Conservation (phyloP, 73 alveolate species). For the Tetrahymena thermophila region DNA sequence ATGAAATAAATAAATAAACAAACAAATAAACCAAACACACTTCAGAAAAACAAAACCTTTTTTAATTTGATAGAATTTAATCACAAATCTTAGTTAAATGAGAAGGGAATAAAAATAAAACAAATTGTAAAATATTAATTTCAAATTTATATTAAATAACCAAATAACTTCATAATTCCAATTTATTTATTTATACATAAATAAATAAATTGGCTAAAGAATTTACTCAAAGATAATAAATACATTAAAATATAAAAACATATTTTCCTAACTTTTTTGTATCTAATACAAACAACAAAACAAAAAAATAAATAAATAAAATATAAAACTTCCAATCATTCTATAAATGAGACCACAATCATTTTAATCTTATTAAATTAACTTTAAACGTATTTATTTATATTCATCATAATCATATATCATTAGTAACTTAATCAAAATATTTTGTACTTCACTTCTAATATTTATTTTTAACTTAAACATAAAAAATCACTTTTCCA, state of each 20-base stretch:
- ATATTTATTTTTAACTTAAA: background rate
- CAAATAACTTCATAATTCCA: background rate
- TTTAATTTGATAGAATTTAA: too few species aligned
- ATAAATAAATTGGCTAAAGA: background rate
- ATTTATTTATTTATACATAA: too few species aligned
- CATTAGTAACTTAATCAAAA: background rate
- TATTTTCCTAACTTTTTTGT: background rate
- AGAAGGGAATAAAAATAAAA: too few species aligned
- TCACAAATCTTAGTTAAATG: too few species aligned
- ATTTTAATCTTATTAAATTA: background rate
- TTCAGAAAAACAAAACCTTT: background rate
- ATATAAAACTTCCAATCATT: background rate
- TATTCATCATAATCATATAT: background rate
- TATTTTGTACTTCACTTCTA: background rate
- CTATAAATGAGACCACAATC: background rate
- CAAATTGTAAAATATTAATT: too few species aligned
- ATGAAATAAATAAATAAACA: background rate
- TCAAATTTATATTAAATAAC: background rate
- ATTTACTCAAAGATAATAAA: background rate
- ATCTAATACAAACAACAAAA: background rate
- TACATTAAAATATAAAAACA: too few species aligned
- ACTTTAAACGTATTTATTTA: background rate
- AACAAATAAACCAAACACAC: background rate
- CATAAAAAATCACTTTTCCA: background rate
- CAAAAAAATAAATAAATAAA: too few species aligned